These are phyloP conservation scores for Bipolaris cookei DNA, from an alignment of 2,329 filamentous ascomycete genomes.

Conservation along the genomic window DNA sequence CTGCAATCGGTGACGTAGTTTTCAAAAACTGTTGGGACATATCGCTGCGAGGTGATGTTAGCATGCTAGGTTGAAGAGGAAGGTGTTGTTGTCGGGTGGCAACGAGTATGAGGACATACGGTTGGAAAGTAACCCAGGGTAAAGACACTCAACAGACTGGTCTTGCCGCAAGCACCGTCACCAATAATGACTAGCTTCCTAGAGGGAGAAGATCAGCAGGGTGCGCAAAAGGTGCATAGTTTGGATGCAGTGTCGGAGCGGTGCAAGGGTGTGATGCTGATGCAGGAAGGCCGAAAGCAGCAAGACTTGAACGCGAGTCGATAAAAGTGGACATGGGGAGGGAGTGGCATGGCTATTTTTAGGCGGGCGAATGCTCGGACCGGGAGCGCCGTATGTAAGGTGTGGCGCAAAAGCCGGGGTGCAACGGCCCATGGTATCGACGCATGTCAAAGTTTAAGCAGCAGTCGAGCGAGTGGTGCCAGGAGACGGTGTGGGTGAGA, in stretches of 20 bases:
- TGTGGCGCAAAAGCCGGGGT: slow-evolving; percentile 42
- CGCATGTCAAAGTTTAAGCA: slow-evolving; percentile 22
- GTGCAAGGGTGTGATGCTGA: slow-evolving; percentile 10
- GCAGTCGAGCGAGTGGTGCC: not conserved
- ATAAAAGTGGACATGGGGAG: slow-evolving; percentile 44
- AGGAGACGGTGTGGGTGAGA: not conserved
- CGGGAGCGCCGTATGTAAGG: slow-evolving; percentile 48
- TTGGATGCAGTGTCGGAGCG: slow-evolving; percentile 18
- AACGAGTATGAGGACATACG: slow-evolving; percentile 57
- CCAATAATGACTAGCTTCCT: slow-evolving; percentile 98
- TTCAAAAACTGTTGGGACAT: slow-evolving; percentile 88
- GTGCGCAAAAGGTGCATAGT: slow-evolving; percentile 16
- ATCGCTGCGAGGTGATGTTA: slow-evolving; percentile 41
- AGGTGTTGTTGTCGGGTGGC: slow-evolving; percentile 48
- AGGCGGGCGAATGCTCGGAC: slow-evolving; percentile 42
- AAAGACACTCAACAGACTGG: slow-evolving; percentile 95
- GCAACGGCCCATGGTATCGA: slow-evolving; percentile 34
- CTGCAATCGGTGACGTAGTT: slow-evolving; percentile 99
- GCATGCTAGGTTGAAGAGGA: slow-evolving; percentile 19
- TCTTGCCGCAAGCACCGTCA: slow-evolving; percentile 97
- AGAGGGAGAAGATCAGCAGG: slow-evolving; percentile 37
- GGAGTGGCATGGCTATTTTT: slow-evolving; percentile 47
- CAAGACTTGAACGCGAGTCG: slow-evolving; percentile 36
- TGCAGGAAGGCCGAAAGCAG: slow-evolving; percentile 22
- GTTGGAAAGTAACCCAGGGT: slow-evolving; percentile 97